These are phyloP conservation scores for Quercus bicolor DNA, from an alignment of 306 rosid species.

Conservation along the genomic window DNA sequence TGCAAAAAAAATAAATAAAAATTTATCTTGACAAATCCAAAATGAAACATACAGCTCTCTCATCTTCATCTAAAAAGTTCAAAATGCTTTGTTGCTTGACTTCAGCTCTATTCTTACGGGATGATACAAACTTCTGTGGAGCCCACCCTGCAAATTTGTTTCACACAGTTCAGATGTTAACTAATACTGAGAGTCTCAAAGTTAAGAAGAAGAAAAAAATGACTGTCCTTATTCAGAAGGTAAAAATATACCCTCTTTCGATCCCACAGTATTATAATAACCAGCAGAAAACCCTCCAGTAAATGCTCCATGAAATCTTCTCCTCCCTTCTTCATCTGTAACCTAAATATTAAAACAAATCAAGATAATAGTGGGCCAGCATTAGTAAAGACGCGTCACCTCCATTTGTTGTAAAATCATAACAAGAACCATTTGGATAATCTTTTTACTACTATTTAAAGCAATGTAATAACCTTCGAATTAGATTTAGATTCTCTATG, in stretches of 20 bases:
- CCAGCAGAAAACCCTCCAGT: constrained; percentile 96
- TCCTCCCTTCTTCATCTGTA: constrained; percentile 93
- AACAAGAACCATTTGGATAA: background rate
- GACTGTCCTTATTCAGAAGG: background rate
- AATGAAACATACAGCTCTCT: constrained; percentile 67
- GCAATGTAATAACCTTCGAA: background rate
- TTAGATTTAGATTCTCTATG: background rate
- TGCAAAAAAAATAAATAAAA: background rate
- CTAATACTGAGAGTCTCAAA: background rate
- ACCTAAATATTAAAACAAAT: constrained; percentile 43
- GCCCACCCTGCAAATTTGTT: constrained; percentile 79
- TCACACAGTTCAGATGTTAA: constrained; percentile 21
- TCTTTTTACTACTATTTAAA: background rate
- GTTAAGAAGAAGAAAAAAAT: background rate
- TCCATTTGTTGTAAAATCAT: background rate
- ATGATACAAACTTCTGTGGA: constrained; percentile 81
- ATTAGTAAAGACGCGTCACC: background rate
- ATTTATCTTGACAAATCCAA: constrained; percentile 1
- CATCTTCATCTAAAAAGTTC: constrained; percentile 92
- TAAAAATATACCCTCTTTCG: constrained; percentile 71
- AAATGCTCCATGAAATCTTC: constrained; percentile 98
- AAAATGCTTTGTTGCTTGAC: constrained; percentile 71
- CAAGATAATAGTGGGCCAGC: background rate
- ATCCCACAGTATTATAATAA: constrained; percentile 82
- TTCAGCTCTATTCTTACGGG: constrained; percentile 91